phyloP scores from a whole-genome alignment of 2,329 filamentous ascomycete species.

The Penicillium brasilianum region DNA sequence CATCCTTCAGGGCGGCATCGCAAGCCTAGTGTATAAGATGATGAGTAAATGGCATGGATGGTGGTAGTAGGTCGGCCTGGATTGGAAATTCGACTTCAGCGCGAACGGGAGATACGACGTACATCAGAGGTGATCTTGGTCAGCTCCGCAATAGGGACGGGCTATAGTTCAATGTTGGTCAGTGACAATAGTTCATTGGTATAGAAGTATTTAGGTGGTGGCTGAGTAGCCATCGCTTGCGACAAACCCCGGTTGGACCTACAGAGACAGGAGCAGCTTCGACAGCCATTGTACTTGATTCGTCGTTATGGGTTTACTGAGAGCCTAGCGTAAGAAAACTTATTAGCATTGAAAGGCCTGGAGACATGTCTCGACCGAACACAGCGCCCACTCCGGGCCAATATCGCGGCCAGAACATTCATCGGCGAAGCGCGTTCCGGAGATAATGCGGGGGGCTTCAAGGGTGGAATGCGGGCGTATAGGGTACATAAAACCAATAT shows the following conservation, averaged over 20 bases:
- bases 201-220: background rate
- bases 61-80: constrained; percentile 10
- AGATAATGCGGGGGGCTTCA: constrained; percentile 25
- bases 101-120: constrained; percentile 42
- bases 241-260: constrained; percentile 18
- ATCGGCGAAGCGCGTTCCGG: constrained; percentile 24
- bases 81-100: background rate
- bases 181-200: background rate
- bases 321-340: background rate
- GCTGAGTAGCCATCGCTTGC: background rate
- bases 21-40: constrained; percentile 68
- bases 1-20: constrained; percentile 73
- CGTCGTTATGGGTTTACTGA: background rate
- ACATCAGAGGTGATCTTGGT: constrained; percentile 87
- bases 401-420: constrained; percentile 15
- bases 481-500: no score
- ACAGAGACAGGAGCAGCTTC: constrained; percentile 37
- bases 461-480: constrained; percentile 19
- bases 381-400: constrained; percentile 20
- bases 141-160: constrained; percentile 75
- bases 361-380: background rate
- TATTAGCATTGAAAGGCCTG: background rate
- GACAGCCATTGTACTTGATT: constrained; percentile 38
- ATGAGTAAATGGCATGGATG: constrained; percentile 11
- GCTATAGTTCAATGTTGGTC: constrained; percentile 55